Conservation (phyloP, 306 rosid species). For the Quillaja saponaria region DNA sequence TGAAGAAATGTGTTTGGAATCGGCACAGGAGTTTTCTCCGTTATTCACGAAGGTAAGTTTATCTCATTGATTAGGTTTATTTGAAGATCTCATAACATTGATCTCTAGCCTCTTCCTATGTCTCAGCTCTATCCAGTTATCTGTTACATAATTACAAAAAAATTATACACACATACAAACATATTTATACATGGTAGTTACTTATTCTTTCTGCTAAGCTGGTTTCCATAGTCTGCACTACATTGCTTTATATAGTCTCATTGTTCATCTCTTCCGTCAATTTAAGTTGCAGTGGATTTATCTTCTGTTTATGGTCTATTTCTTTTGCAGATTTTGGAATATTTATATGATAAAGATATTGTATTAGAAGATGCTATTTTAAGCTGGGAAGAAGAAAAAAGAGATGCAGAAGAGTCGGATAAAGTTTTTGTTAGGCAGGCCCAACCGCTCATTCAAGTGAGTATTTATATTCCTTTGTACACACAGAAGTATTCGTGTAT, state of each 20-base stretch:
- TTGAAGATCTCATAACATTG: background rate
- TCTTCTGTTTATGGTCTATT: background rate
- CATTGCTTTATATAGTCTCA: constrained; percentile 10
- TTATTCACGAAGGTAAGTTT: constrained; percentile 68
- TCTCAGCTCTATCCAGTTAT: background rate
- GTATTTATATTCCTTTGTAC: constrained; percentile 16
- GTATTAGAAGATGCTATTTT: constrained; percentile 85
- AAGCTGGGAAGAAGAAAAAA: constrained; percentile 89
- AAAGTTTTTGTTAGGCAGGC: constrained; percentile 78
- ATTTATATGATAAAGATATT: constrained; percentile 69
- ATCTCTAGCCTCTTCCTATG: background rate
- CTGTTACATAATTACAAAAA: background rate
- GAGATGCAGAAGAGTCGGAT: constrained; percentile 76
- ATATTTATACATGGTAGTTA: too few species aligned
- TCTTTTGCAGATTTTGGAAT: constrained; percentile 59
- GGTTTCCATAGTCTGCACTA: background rate
- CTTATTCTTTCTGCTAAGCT: too few species aligned
- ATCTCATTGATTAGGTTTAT: background rate
- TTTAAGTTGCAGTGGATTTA: constrained; percentile 5
- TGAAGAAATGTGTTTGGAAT: constrained; percentile 93
- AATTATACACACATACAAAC: too few species aligned
- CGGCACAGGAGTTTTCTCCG: constrained; percentile 70
- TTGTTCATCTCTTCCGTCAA: background rate
- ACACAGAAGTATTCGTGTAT: too few species aligned
- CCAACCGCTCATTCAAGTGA: constrained; percentile 67